Evolutionary conservation across 257 asterid genomes (phyloP), one percentile per base, ranked within the genome.

Genomic region (Capsicum chinense): DNA sequence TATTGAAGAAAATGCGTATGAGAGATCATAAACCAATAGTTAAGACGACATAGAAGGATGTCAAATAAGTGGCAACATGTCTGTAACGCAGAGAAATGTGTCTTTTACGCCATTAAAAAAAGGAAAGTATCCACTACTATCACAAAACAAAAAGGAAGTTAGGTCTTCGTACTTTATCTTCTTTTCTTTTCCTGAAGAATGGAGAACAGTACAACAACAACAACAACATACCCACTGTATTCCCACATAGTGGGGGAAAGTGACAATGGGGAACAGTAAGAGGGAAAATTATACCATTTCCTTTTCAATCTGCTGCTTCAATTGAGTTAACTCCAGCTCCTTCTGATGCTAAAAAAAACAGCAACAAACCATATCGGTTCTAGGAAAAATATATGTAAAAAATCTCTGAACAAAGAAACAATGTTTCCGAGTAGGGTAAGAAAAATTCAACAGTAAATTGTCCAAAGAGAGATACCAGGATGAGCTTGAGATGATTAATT

Each of bases 261-360:
- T 26, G 33, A 26, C 33, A 74, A 21, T 19, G 62, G 81, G n/a
- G 21, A 68, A 44, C 57, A 63, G 60, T 35, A 63, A 42, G 54
- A n/a, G 42, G 37, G 37, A 71, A 71, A 70, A 21, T 37, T 56
- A 56, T 88, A 95, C 99, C 98, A 91, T 92, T 88, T 92, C 98
- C 87, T 91, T 90, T 88, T 93, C 98, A 86, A 94, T 91, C 83
- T 89, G 92, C 87, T 90, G 87, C 94, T 94, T 94, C 93, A 96
- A 81, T 48, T 83, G 92, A 85, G 85, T 88, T 66, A 96, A 92
- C 87, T 94, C 97, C 94, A 89, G 59, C 87, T 94, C 98, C 90
- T 90, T 96, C 89, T 92, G 92, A 91, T 91, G 95, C 99, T 96
- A 90, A 64, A 84, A 80, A 89, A 80, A 26, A 89, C 79, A 86